Percentiles rank a stretch among this genome's conserved stretches.
Evolutionary conservation across 805 yeast species (phyloP).

Genomic region (Nakazawaea siamensis): DNA sequence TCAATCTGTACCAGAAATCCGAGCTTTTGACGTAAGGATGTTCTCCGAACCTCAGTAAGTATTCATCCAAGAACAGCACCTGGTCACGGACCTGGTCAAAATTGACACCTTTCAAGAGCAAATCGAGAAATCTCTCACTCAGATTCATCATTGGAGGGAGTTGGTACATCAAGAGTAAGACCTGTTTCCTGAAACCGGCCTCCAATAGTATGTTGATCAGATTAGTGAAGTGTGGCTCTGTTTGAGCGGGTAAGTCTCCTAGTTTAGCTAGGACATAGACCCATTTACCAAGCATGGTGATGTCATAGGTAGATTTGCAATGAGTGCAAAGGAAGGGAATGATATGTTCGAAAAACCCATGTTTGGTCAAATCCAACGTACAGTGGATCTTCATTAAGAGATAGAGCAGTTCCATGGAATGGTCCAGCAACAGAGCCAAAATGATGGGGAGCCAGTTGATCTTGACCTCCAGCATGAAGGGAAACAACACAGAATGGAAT

Average conservation of each 20-base stretch:
- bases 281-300: slow-evolving; percentile 9
- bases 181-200: background rate
- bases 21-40: background rate
- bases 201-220: background rate
- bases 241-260: slow-evolving; percentile 5
- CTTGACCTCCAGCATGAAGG: background rate
- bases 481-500: slow-evolving; percentile 1
- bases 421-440: background rate
- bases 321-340: slow-evolving; percentile 1
- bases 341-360: slow-evolving; percentile 7
- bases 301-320: background rate
- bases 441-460: slow-evolving; percentile 8
- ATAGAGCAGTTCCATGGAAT: background rate
- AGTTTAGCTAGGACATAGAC: slow-evolving; percentile 1
- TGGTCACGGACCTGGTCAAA: slow-evolving; percentile 2
- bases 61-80: background rate
- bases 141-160: background rate
- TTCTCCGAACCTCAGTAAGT: background rate
- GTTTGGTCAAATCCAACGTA: slow-evolving; percentile 1
- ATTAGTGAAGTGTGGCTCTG: slow-evolving; percentile 1
- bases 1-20: slow-evolving; percentile 4
- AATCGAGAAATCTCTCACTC: background rate
- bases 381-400: slow-evolving; percentile 6
- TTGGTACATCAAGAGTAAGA: background rate
- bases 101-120: slow-evolving; percentile 2